Percentiles rank a stretch among this genome's conserved stretches.
Evolutionary conservation across 2,329 filamentous ascomycete species (phyloP).

Genomic region (Phoma sp.): DNA sequence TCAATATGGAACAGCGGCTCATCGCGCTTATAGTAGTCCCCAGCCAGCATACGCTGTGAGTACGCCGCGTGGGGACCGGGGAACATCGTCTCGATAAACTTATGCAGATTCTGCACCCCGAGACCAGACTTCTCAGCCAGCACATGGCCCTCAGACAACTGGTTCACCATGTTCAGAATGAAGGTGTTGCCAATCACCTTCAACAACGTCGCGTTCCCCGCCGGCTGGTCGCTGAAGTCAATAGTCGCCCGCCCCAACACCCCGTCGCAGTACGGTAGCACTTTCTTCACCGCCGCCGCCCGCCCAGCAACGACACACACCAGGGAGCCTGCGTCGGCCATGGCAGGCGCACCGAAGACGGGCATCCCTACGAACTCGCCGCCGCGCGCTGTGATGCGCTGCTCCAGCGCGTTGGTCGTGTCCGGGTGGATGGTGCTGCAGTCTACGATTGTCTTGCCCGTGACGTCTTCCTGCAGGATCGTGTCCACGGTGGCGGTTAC

Average conservation of each 20-base stretch:
- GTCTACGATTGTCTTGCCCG: conserved; percentile 81
- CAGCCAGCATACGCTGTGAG: conserved; percentile 73
- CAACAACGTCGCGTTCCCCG: conserved; percentile 71
- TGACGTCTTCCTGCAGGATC: conserved; percentile 63
- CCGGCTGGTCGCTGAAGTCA: conserved; percentile 72
- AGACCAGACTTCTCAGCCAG: conserved; percentile 82
- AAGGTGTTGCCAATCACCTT: conserved; percentile 90
- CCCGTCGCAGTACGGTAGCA: conserved; percentile 73
- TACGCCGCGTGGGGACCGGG: conserved; percentile 79
- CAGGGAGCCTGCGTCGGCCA: conserved; percentile 73
- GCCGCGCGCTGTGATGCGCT: conserved; percentile 63
- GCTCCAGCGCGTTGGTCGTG: conserved; percentile 71
- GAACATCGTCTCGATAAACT: conserved; percentile 75
- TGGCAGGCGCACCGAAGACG: conserved; percentile 74
- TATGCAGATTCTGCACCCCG: conserved; percentile 71
- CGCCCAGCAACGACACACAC: conserved; percentile 76
- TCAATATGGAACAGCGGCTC: conserved; percentile 85
- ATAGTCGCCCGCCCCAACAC: conserved; percentile 74
- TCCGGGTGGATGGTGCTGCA: conserved; percentile 89
- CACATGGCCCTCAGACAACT: conserved; percentile 78
- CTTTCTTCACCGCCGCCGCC: conserved; percentile 64
- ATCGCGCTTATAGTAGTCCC: conserved; percentile 77
- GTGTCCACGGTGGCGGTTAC: conserved; percentile 67
- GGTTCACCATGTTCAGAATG: conserved; percentile 80
- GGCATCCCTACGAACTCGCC: conserved; percentile 78